A percentile compares a stretch with the other conserved stretches of the same genome.
Conservation (phyloP, 768 basidiomycete species). For the Psilocybe sp. region DNA sequence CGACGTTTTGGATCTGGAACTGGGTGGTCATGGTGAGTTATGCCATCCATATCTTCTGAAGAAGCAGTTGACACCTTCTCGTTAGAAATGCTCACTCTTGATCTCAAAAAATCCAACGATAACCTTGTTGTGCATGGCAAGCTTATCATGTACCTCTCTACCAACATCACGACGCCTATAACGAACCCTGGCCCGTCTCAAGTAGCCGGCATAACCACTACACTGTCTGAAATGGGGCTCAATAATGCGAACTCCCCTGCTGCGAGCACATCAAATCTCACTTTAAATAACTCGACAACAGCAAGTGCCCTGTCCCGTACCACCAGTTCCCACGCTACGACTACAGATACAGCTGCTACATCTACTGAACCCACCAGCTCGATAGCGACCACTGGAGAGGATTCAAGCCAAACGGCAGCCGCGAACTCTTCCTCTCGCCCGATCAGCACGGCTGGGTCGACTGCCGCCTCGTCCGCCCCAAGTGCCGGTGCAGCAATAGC, state of each 20-base stretch:
- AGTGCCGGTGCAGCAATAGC: conserved; percentile 23
- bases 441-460: conserved; percentile 17
- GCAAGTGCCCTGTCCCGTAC: conserved; percentile 52
- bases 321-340: conserved; percentile 64
- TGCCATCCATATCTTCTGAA: background rate
- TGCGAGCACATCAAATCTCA: conserved; percentile 54
- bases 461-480: conserved; percentile 12
- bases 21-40: conserved; percentile 88
- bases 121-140: conserved; percentile 97
- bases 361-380: conserved; percentile 25
- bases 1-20: conserved; percentile 86
- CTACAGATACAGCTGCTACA: conserved; percentile 39
- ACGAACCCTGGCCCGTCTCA: conserved; percentile 81
- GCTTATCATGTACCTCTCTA: conserved; percentile 93
- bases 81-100: conserved; percentile 92
- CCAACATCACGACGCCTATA: conserved; percentile 83
- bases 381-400: conserved; percentile 17
- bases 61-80: conserved; percentile 4
- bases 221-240: conserved; percentile 60
- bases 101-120: conserved; percentile 98
- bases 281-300: conserved; percentile 39
- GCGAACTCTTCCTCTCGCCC: conserved; percentile 16
- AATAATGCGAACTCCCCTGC: conserved; percentile 46
- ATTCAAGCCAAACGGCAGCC: conserved; percentile 16
- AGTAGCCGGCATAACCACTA: conserved; percentile 53